Base-by-base conservation (phyloP, 1,139 yeast species). In the Sugiyamaella novakii region DNA sequence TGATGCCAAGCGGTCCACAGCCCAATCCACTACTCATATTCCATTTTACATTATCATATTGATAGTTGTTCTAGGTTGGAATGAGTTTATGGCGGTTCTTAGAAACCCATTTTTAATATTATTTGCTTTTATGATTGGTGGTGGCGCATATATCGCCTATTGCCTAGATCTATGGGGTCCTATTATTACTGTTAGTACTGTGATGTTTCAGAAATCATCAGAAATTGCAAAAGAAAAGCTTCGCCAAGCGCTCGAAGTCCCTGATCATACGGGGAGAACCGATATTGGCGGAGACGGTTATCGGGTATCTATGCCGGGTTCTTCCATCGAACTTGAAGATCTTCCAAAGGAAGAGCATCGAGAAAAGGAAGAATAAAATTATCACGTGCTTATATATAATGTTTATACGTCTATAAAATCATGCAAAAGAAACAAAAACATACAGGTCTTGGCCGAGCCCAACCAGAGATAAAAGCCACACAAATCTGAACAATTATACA, bases 61-160 rank as follows among this genome's bases (percentile, higher is more conserved):
- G 5, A 72, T 92, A 19, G 67, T 85, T 2, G 81, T 87, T 5
- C 73, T 92, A 27, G 98, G 98, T 11, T 92, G 97, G 97, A 91
- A 91, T 67, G 98, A 94, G 73, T 85, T 92, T 59, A 79, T 89
- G 85, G 85, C 95, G 6, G 80, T 92, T 18, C 63, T 92, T 44
- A 78, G 95, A 55, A 91, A 87, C 65, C 98, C 98, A 24, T 63
- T 61, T 29, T 46, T 84, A 59, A 83, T 89, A 60, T 72, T 88
- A 15, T 69, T 84, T 47, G 61, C 80, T 6, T 55, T 79, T 8
- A 62, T 89, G 44, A 57, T 86, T 1, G 79, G 78, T 1, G 88
- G 85, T 0, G 84, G 80, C 1, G 66, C 78, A 1, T 88, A 84
- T 63, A 76, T 84, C 46, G 77, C 89, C 56, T 85, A 87, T 64